phyloP scores from a whole-genome alignment of 768 basidiomycete genomes.

The Saitozyma sp. region DNA sequence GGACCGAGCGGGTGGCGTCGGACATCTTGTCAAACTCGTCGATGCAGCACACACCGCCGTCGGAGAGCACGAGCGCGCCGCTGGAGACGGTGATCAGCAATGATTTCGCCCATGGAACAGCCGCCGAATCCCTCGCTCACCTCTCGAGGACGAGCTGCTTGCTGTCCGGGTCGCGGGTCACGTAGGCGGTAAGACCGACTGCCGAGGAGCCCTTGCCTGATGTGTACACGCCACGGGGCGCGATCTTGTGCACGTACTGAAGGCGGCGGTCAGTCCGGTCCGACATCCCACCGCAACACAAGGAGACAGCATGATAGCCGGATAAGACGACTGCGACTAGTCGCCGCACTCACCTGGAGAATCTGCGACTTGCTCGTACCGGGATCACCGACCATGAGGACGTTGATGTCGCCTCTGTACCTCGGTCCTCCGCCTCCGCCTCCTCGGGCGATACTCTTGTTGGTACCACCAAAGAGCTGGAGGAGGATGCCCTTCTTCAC shows the following conservation, averaged over 20 bases:
- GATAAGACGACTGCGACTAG: no score
- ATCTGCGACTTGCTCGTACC: constrained; percentile 99
- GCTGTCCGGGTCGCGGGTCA: constrained; percentile 95
- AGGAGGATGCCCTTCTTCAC: constrained; percentile 97
- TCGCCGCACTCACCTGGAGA: constrained; percentile 64
- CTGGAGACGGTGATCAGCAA: constrained; percentile 2
- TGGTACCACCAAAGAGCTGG: constrained; percentile 96
- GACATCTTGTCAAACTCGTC: constrained; percentile 99
- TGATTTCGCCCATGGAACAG: background rate
- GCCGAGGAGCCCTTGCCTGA: constrained; percentile 98
- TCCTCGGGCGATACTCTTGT: constrained; percentile 88
- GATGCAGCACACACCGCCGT: constrained; percentile 67
- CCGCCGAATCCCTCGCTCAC: constrained; percentile 54
- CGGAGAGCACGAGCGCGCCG: constrained; percentile 30
- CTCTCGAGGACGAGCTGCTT: constrained; percentile 97
- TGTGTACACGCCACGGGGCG: constrained; percentile 94
- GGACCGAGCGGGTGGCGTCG: constrained; percentile 92
- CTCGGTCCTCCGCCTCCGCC: constrained; percentile 94
- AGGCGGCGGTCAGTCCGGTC: background rate
- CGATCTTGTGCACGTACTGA: constrained; percentile 98
- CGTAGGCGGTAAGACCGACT: constrained; percentile 96
- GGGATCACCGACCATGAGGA: constrained; percentile 94
- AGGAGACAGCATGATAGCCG: no score
- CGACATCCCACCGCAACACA: background rate
- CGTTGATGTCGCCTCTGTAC: constrained; percentile 97